phyloP scores from a whole-genome alignment of 192 early-diverging fungal genomes.

The Backusella australiensis region DNA sequence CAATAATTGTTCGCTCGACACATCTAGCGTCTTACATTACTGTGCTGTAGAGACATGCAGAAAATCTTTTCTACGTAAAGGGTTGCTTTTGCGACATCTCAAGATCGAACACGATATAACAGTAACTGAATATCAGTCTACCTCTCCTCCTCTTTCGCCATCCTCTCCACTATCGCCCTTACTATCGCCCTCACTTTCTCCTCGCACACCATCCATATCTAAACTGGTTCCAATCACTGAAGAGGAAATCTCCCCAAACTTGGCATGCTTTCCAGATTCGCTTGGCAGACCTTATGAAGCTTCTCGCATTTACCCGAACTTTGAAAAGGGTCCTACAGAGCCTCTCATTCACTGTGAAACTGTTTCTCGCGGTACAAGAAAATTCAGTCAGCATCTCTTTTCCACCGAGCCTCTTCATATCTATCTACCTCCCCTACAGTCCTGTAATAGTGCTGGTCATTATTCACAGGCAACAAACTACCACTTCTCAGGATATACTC shows the following conservation, averaged over 20 bases:
- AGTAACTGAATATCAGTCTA: not conserved
- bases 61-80: constrained; percentile 6
- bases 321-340: not conserved
- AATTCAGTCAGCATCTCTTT: not conserved
- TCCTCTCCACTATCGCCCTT: not conserved
- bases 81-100: not conserved
- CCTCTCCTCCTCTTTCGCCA: not conserved
- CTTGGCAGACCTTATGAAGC: not conserved
- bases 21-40: not conserved
- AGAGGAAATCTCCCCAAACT: not conserved
- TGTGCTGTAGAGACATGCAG: not conserved
- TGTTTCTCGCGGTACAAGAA: not conserved
- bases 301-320: not conserved
- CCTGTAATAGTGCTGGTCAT: not conserved
- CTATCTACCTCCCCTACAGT: not conserved
- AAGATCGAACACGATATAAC: not conserved
- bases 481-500: not conserved
- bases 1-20: too few relatives aligned
- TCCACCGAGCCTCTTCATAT: not conserved
- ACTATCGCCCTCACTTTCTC: not conserved
- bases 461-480: not conserved
- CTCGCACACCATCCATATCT: not conserved
- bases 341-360: not conserved
- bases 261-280: not conserved
- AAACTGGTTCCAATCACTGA: not conserved